A percentile compares a stretch with the other conserved stretches of the same genome.
Conservation (phyloP, 805 yeast genomes). For the Komagataella pastoris region DNA sequence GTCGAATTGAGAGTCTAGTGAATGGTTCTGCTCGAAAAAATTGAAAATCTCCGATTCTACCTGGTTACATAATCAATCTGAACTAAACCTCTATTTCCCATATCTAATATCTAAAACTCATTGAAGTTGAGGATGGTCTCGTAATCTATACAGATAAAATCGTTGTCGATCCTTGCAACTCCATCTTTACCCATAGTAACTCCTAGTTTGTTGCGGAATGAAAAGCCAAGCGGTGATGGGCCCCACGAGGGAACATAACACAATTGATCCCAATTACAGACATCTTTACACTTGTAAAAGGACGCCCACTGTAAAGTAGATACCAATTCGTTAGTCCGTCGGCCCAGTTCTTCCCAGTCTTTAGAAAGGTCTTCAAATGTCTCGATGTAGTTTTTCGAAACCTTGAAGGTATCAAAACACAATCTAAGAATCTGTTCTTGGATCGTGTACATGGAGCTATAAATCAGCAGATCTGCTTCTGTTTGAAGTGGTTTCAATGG, state of each 20-base stretch:
- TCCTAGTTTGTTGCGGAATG: constrained; percentile 8
- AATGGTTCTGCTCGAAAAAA: neutral
- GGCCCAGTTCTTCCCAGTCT: constrained; percentile 9
- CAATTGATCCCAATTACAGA: constrained; percentile 31
- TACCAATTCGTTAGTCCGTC: neutral
- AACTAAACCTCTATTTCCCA: neutral
- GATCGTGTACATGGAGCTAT: constrained; percentile 30
- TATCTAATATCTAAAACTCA: constrained; percentile 1
- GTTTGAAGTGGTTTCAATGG: constrained; percentile 25
- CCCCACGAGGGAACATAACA: constrained; percentile 54
- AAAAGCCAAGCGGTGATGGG: constrained; percentile 38
- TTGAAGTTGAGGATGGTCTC: neutral
- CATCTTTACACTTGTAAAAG: constrained; percentile 24
- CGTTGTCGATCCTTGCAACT: constrained; percentile 9
- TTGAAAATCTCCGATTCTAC: neutral
- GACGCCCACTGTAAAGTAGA: constrained; percentile 24
- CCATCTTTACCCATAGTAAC: constrained; percentile 13
- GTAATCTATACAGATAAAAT: constrained; percentile 1
- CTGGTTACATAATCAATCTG: neutral
- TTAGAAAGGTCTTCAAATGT: constrained; percentile 3
- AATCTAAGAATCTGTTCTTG: constrained; percentile 21
- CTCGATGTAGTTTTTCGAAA: constrained; percentile 12
- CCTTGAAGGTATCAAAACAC: constrained; percentile 21
- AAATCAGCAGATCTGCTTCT: constrained; percentile 31
- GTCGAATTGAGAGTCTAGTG: neutral